Base-by-base conservation (phyloP, 1,284 basidiomycete species). In the Pisolithus thermaeus region DNA sequence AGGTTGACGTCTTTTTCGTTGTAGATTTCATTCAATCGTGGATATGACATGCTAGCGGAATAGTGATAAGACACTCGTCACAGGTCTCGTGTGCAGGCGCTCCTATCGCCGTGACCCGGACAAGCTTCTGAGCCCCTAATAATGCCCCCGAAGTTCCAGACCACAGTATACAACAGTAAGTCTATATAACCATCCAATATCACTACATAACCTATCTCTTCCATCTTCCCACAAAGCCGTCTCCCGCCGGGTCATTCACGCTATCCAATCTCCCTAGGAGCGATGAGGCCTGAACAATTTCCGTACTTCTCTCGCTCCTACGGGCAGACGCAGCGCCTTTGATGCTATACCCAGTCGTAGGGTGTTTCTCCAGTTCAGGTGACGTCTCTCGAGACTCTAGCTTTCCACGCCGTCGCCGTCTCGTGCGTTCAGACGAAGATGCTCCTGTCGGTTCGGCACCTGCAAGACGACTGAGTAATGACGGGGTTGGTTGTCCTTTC, bases 271-370 rank as follows among this genome's bases (percentile, higher is more conserved):
- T 72, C 48, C 78, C 68, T 53, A 81, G 61, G 40, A 82, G 61
- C 35, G 78, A 74, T 25, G 71, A 62, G 64, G 55, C 39, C 57
- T 49, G 46, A 57, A 42, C 30, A 46, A 47, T 32, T 52, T 56
- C 52, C 23, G 41, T 40, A 47, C 50, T 51, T 45, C 51, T 50
- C 52, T 52, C 62, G 48, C 55, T 59, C 51, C 55, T 61, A 52
- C 52, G 54, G 48, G 54, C 62, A 37, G 39, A 67, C 37, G 80
- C 81, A 22, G 81, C 81, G 40, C 82, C 82, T 59, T 77, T 78
- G 55, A 81, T 81, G 57, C 76, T 79, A 53, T 70, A 73, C 36
- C 75, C 78, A 36, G 66, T 68, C 38, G 63, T 62, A 8, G 68
- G 67, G 54, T 59, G 60, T 54, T 63, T 64, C 63, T 68, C 65